phyloP scores from a whole-genome alignment of 495 filamentous ascomycete species.

The Chaetomium cochliodes region DNA sequence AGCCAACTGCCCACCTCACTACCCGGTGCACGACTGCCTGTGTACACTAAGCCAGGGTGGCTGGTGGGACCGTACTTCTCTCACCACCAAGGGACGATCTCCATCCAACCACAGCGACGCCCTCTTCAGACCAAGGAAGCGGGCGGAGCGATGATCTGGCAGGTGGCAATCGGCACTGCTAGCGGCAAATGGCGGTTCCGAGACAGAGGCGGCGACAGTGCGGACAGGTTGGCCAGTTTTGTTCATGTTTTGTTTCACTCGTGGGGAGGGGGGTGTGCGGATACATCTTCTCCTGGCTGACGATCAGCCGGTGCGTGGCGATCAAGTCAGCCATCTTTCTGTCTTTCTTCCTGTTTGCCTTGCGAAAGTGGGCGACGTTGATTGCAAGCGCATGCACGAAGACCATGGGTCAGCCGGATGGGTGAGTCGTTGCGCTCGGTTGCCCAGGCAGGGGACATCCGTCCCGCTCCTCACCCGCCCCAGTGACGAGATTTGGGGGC shows the following conservation, averaged over 20 bases:
- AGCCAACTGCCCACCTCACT: no score
- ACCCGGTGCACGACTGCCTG: no score
- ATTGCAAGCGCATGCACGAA: not conserved
- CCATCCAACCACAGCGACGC: not conserved
- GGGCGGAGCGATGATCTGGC: conserved; percentile 8
- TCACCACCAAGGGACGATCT: not conserved
- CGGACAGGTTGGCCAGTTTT: not conserved
- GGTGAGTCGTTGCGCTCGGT: not conserved
- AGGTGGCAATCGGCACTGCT: conserved; percentile 3
- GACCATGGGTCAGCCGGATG: not conserved
- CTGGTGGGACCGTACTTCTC: not conserved
- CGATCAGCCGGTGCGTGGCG: not conserved
- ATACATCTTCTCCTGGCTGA: not conserved
- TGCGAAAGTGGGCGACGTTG: not conserved
- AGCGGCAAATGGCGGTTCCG: conserved; percentile 9
- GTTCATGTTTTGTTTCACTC: not conserved
- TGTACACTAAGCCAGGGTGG: no score
- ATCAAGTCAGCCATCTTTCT: not conserved
- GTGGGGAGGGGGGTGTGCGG: not conserved
- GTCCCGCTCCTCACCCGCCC: not conserved
- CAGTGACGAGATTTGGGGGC: not conserved
- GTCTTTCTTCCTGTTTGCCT: not conserved
- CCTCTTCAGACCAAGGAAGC: not conserved
- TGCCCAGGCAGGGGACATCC: not conserved
- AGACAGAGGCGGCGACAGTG: not conserved